Evolutionary conservation across 305 asterid species (phyloP).

Genomic region (Fraxinus angustifolia): DNA sequence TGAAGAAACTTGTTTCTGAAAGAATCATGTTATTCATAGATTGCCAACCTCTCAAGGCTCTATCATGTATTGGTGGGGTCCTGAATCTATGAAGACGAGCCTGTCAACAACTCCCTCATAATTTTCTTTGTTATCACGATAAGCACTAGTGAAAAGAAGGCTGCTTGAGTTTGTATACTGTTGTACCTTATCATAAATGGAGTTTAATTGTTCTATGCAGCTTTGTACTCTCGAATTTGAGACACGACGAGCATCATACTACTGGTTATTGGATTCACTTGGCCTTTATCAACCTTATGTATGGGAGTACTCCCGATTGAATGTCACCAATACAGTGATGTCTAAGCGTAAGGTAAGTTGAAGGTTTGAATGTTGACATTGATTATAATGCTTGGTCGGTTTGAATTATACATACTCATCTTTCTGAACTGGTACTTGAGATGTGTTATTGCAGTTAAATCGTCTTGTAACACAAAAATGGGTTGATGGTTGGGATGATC

Average conservation of each 20-base stretch:
- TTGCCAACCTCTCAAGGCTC: background rate
- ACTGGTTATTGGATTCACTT: constrained; percentile 75
- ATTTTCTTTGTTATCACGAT: background rate
- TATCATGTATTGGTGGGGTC: background rate
- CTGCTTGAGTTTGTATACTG: background rate
- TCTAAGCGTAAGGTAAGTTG: constrained; percentile 78
- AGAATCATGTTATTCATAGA: background rate
- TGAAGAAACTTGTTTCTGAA: background rate
- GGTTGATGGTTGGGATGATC: constrained; percentile 98
- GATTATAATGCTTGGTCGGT: background rate
- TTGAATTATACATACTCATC: background rate
- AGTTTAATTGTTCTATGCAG: constrained; percentile 31
- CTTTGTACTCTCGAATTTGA: constrained; percentile 91
- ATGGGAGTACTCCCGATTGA: constrained; percentile 86
- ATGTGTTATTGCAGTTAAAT: constrained; percentile 51
- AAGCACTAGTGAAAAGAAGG: background rate
- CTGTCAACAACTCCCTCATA: background rate
- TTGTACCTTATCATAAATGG: background rate
- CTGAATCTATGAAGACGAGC: background rate
- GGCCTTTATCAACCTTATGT: constrained; percentile 79
- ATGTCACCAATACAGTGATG: constrained; percentile 78
- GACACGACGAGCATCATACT: constrained; percentile 87
- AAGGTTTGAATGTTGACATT: constrained; percentile 9
- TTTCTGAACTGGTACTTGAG: constrained; percentile 6
- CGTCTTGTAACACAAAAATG: constrained; percentile 81